Base-by-base conservation (phyloP, 2,329 filamentous ascomycete genomes). In the Epichloe amarillans region DNA sequence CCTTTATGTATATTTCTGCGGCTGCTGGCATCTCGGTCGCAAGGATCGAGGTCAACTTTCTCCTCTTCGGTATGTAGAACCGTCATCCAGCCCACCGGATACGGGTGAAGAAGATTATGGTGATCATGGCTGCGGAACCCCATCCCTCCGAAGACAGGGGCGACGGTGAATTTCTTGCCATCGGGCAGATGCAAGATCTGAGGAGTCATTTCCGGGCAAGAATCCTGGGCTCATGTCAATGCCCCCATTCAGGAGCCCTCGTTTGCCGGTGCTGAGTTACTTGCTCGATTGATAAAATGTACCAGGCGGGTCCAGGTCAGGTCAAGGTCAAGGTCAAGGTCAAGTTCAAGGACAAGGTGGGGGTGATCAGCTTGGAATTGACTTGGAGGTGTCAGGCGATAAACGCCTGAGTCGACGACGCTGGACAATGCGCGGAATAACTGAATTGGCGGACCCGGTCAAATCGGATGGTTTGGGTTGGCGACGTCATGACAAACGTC, bases 41-140 rank as follows among this genome's bases (percentile, higher is more conserved):
- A 37, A 38, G 43, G 46, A 19, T 58, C 52, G 5, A 52, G 45
- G 3, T 53, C 44, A n/a, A 51, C 26, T 19, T 26, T 38, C 7
- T 59, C 62, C 52, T 74, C 66, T 36, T 86, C 82, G 1, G 84
- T 88, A 60, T 90, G 84, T 38, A 97, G 74, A 33, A 91, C 84
- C 47, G 95, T 83, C 2, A 86, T 94, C 91, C 91, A 97, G 35
- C 90, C 90, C 5, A 86, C 79, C 0, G 90, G 89, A 53, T 88
- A 90, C 4, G 83, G 77, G 48, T 82, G 82, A 58, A 79, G 77
- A 60, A 84, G 80, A 26, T 75, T 72, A 60, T 77, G 84, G 55
- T 87, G 71, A 54, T 93, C 84, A 62, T 88, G 84, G 52, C 83
- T 80, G 65, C 90, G 93, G 80, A 96, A 96, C 60, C 84, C 87